Conservation (phyloP, 345 rosid genomes). For the Gynandropsis gynandra region DNA sequence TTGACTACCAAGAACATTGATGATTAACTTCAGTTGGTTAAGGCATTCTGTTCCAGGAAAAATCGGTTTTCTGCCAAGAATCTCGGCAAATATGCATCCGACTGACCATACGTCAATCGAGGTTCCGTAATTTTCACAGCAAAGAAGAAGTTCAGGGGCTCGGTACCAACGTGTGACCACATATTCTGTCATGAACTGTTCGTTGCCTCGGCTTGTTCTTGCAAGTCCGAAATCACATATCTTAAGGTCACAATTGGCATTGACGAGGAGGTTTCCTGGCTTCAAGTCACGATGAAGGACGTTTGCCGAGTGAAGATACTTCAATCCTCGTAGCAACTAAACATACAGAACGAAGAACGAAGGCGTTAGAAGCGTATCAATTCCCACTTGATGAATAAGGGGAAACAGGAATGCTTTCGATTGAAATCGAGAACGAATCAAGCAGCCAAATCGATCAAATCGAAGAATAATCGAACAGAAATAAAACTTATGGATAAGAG, state of each 20-base stretch:
- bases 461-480: too few species aligned
- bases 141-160: constrained; percentile 87
- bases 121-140: constrained; percentile 76
- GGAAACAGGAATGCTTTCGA: too few species aligned
- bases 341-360: constrained; percentile 4
- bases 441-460: too few species aligned
- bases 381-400: too few species aligned
- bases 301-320: constrained; percentile 89
- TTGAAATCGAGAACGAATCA: too few species aligned
- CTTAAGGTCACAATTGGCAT: constrained; percentile 75
- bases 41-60: constrained; percentile 82
- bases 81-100: constrained; percentile 87
- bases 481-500: too few species aligned
- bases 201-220: constrained; percentile 56
- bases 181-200: constrained; percentile 81
- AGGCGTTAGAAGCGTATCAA: too few species aligned
- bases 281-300: constrained; percentile 87
- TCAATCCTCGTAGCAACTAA: constrained; percentile 73
- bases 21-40: constrained; percentile 70
- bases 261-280: constrained; percentile 84
- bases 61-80: constrained; percentile 74
- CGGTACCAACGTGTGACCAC: constrained; percentile 94
- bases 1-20: constrained; percentile 67
- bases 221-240: constrained; percentile 88
- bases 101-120: constrained; percentile 89